Conservation (phyloP, 2,329 filamentous ascomycete genomes). For the Aciculosporium take region DNA sequence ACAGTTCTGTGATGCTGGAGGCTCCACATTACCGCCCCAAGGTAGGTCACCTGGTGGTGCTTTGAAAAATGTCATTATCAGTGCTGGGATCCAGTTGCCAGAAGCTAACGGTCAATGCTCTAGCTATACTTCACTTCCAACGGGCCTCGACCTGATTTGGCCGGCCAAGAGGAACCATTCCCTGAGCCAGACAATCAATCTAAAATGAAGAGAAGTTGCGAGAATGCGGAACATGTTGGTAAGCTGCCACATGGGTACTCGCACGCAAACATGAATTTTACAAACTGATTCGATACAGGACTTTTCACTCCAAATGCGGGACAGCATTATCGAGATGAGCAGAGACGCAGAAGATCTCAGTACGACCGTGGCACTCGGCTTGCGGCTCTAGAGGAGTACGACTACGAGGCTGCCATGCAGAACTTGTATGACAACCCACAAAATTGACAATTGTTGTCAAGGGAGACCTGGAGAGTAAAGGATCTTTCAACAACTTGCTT, state of each 20-base stretch:
- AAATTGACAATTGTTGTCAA: background rate
- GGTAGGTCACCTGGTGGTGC: too few species aligned
- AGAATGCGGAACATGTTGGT: slow-evolving; percentile 78
- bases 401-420: slow-evolving; percentile 32
- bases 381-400: slow-evolving; percentile 50
- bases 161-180: slow-evolving; percentile 62
- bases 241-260: slow-evolving; percentile 19
- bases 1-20: slow-evolving; percentile 92
- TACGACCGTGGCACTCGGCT: slow-evolving; percentile 70
- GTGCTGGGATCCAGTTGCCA: too few species aligned
- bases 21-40: slow-evolving; percentile 70
- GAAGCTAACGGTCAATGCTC: background rate
- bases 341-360: slow-evolving; percentile 61
- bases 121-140: slow-evolving; percentile 41
- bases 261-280: background rate
- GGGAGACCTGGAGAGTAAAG: background rate
- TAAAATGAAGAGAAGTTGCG: slow-evolving; percentile 75
- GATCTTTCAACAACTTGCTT: background rate
- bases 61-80: background rate
- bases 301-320: slow-evolving; percentile 69
- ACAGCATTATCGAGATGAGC: slow-evolving; percentile 59
- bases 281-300: slow-evolving; percentile 28
- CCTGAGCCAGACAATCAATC: slow-evolving; percentile 69
- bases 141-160: slow-evolving; percentile 32
- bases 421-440: slow-evolving; percentile 18